These are phyloP conservation scores for Microsporum canis DNA, from an alignment of 2,329 filamentous ascomycete genomes.

Conservation along the genomic window DNA sequence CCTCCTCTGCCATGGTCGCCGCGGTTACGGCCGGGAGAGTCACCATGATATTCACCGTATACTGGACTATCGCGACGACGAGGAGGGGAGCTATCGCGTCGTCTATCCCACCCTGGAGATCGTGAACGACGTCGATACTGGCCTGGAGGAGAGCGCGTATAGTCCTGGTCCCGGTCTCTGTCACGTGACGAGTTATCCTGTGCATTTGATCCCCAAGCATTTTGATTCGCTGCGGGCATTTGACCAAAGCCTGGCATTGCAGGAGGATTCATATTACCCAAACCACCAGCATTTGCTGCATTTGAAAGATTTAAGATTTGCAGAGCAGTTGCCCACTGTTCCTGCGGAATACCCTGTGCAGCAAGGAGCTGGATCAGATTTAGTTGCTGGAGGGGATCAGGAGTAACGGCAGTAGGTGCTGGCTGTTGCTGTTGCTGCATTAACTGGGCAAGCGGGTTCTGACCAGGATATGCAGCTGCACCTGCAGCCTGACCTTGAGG, in stretches of 20 bases:
- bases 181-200: constrained; percentile 24
- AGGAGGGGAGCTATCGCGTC: constrained; percentile 51
- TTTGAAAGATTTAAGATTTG: constrained; percentile 38
- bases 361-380: constrained; percentile 63
- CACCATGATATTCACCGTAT: constrained; percentile 61
- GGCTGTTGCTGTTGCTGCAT: constrained; percentile 22
- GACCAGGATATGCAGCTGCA: constrained; percentile 21
- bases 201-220: constrained; percentile 19
- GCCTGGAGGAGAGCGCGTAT: constrained; percentile 51
- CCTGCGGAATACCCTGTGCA: constrained; percentile 63
- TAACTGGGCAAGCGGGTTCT: constrained; percentile 29
- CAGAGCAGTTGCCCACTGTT: constrained; percentile 57
- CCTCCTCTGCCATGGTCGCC: constrained; percentile 41
- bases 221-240: constrained; percentile 12
- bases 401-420: constrained; percentile 30
- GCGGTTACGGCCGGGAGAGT: constrained; percentile 51
- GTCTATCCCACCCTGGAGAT: constrained; percentile 66
- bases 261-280: constrained; percentile 28
- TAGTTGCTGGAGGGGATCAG: constrained; percentile 56
- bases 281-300: constrained; percentile 19
- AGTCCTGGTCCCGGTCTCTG: constrained; percentile 47
- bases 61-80: constrained; percentile 56
- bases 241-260: constrained; percentile 36
- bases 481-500: constrained; percentile 27
- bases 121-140: constrained; percentile 60